Conservation (phyloP, 108 stramenopile species). For the Skeletonema costatum region DNA sequence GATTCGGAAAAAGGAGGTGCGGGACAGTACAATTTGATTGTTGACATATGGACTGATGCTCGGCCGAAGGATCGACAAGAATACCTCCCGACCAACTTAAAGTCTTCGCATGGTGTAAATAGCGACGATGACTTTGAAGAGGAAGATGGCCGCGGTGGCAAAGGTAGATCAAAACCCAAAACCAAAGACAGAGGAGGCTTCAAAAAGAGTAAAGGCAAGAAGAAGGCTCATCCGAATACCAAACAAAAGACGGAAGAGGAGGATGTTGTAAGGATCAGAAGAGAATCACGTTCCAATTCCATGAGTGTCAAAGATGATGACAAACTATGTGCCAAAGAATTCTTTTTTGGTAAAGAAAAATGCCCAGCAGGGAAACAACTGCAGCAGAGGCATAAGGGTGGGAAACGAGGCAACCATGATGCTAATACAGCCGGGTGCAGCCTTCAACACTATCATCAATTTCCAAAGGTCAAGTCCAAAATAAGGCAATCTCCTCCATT, state of each 20-base stretch:
- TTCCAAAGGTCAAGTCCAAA: constrained; percentile 24
- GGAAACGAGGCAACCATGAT: constrained; percentile 8
- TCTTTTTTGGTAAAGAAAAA: constrained; percentile 38
- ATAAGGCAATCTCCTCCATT: constrained; percentile 12
- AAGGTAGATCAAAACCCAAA: constrained; percentile 4
- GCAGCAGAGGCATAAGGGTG: constrained; percentile 1
- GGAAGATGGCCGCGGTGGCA: neutral
- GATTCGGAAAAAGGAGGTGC: neutral
- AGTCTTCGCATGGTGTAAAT: neutral
- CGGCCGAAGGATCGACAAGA: constrained; percentile 17
- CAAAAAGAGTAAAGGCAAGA: constrained; percentile 23
- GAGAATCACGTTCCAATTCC: neutral
- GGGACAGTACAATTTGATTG: neutral
- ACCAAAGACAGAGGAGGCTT: constrained; percentile 17
- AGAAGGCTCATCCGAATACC: constrained; percentile 40
- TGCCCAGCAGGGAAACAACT: constrained; percentile 4
- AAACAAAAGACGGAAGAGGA: constrained; percentile 8
- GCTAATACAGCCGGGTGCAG: constrained; percentile 13
- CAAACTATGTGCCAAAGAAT: constrained; percentile 32
- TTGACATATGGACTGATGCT: constrained; percentile 33
- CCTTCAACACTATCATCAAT: constrained; percentile 40
- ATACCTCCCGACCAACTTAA: constrained; percentile 4
- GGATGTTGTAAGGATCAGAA: constrained; percentile 6
- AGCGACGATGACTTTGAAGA: constrained; percentile 10
- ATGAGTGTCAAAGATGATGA: neutral